phyloP scores from a whole-genome alignment of 306 rosid species.

The Vachellia collinsii region DNA sequence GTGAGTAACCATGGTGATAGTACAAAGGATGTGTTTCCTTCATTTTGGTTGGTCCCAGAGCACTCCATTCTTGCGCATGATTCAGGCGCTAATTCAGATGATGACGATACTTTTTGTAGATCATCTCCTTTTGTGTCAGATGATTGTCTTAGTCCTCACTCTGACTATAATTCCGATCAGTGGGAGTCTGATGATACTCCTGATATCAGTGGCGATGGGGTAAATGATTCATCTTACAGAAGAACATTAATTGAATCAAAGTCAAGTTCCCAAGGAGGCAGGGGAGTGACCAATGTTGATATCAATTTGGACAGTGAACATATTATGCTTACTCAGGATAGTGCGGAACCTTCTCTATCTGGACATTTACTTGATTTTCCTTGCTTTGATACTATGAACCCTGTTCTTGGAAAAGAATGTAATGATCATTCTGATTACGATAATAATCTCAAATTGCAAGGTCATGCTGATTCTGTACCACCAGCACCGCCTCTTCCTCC shows the following conservation, averaged over 20 bases:
- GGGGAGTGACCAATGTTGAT: slow-evolving; percentile 42
- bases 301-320: slow-evolving; percentile 35
- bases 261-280: slow-evolving; percentile 46
- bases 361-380: slow-evolving; percentile 78
- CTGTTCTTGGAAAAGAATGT: slow-evolving; percentile 48
- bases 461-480: slow-evolving; percentile 45
- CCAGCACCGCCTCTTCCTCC: slow-evolving; percentile 81
- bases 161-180: slow-evolving; percentile 75
- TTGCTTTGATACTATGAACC: slow-evolving; percentile 64
- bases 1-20: slow-evolving; percentile 62
- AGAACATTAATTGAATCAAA: slow-evolving; percentile 55
- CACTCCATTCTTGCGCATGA: slow-evolving; percentile 63
- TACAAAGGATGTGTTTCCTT: slow-evolving; percentile 67
- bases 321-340: slow-evolving; percentile 35
- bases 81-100: slow-evolving; percentile 66
- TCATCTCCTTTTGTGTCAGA: slow-evolving; percentile 78
- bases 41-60: slow-evolving; percentile 87
- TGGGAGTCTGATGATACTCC: slow-evolving; percentile 82
- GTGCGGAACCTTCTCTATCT: slow-evolving; percentile 53
- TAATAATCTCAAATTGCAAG: slow-evolving; percentile 39
- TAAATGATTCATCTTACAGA: slow-evolving; percentile 56
- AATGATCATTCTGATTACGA: slow-evolving; percentile 36
- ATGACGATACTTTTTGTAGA: slow-evolving; percentile 91
- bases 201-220: slow-evolving; percentile 51
- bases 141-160: slow-evolving; percentile 71